Conservation (phyloP, 2,329 filamentous ascomycete genomes). For the Diaporthe australafricana region DNA sequence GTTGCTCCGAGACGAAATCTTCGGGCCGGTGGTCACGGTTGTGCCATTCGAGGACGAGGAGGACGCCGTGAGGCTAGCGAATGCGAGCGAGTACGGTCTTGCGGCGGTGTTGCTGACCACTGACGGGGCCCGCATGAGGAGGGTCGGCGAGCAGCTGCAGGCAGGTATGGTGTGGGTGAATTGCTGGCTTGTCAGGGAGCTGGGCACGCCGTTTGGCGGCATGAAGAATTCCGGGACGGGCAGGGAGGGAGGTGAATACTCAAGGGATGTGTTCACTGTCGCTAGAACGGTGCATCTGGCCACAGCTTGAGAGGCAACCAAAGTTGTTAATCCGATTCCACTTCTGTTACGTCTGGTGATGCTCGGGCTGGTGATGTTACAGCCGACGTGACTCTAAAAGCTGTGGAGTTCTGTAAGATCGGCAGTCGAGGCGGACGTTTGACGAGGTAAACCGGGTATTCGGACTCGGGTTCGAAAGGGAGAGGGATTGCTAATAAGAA, state of each 20-base stretch:
- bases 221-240: slow-evolving; percentile 49
- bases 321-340: neutral
- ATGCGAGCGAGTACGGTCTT: slow-evolving; percentile 46
- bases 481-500: neutral
- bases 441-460: slow-evolving; percentile 2
- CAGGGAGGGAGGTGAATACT: slow-evolving; percentile 48
- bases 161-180: slow-evolving; percentile 50
- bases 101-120: slow-evolving; percentile 46
- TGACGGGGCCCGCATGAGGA: slow-evolving; percentile 45
- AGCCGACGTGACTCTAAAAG: neutral
- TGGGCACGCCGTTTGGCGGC: slow-evolving; percentile 49
- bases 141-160: slow-evolving; percentile 47
- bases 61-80: slow-evolving; percentile 44
- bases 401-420: neutral
- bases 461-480: slow-evolving; percentile 12
- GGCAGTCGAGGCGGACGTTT: slow-evolving; percentile 13
- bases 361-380: neutral
- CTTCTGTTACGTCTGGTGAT: neutral
- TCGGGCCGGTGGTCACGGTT: slow-evolving; percentile 56
- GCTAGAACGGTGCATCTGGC: slow-evolving; percentile 45
- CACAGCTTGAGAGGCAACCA: slow-evolving; percentile 14
- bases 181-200: slow-evolving; percentile 47
- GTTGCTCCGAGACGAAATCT: slow-evolving; percentile 53
- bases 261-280: slow-evolving; percentile 48
- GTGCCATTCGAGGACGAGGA: slow-evolving; percentile 48